Base-by-base conservation (phyloP, 2,329 filamentous ascomycete genomes). In the Aspergillus jensenii region DNA sequence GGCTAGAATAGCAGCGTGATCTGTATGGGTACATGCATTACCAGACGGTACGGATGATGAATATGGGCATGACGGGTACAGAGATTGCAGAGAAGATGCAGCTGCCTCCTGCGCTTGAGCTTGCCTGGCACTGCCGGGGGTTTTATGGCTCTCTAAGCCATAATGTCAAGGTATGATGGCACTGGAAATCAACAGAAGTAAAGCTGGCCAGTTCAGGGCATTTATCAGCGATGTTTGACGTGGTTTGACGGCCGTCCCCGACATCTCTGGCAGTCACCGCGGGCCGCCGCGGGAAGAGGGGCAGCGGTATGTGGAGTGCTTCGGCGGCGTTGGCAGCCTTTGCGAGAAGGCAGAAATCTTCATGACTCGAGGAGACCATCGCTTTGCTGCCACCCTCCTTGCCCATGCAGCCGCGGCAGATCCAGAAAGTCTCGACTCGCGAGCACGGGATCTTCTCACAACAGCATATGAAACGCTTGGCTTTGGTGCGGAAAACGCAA, bases 11-110 rank as follows among this genome's bases (percentile, higher is more conserved):
- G 46, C 77, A 79, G 59, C 60, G 76, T n/a, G 75, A 78, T 59
- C 55, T 75, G 15, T 78, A 79, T 56, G 73, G 63, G 1, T 78
- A 74, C 49, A 25, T 78, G 12, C 72, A 78, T 59, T 71, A 79
- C 48, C 72, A 79, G 58, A 78, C 76, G 0, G 56, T 78, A 7
- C 69, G 75, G 2, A 61, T 72, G 63, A 67, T 78, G 60, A 78
- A 78, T 53, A 37, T 61, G 11, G 76, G 76, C 1, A 47, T 68
- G 59, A 76, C 68, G 1, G 73, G 73, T 0, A 59, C 68, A 7
- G 76, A 79, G 58, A 79, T 79, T 37, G 77, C 76, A 3, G 76
- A 79, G 59, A 37, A 52, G 8, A 62, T 79, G 8, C 49, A 45
- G 11, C 56, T 79, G 2, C 75, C 77, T 3, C 69, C 69, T 0